Percentiles rank a stretch among this genome's conserved stretches.
Evolutionary conservation across 1,284 basidiomycete species (phyloP).

Genomic region (Apiotrichum montevideense): DNA sequence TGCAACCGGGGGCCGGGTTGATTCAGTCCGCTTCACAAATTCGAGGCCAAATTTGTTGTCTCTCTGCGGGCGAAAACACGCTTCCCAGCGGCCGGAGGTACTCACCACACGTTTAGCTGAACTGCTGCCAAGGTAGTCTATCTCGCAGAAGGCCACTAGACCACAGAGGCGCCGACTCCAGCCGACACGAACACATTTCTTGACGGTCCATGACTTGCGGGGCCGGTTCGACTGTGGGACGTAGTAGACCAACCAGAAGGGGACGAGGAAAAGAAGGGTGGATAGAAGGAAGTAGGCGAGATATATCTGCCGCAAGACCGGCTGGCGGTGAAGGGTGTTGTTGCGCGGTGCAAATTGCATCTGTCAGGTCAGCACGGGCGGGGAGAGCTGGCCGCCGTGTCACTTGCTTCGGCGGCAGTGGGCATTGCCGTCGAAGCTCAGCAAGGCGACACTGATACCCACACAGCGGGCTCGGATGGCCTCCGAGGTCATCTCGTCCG

Average conservation of each 20-base stretch:
- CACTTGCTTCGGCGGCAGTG: too few species aligned
- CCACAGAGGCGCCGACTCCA: slow-evolving; percentile 32
- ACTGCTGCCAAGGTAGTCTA: slow-evolving; percentile 39
- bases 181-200: slow-evolving; percentile 33
- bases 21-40: background rate
- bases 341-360: slow-evolving; percentile 23
- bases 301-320: slow-evolving; percentile 33
- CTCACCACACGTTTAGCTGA: slow-evolving; percentile 27
- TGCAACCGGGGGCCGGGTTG: background rate
- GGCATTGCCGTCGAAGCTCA: background rate
- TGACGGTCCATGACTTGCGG: slow-evolving; percentile 29
- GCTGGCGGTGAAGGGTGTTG: slow-evolving; percentile 25
- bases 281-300: slow-evolving; percentile 28
- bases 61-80: background rate
- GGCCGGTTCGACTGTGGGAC: slow-evolving; percentile 27
- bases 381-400: background rate
- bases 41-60: background rate
- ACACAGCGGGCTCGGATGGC: slow-evolving; percentile 9
- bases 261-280: slow-evolving; percentile 30
- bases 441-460: background rate
- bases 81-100: background rate
- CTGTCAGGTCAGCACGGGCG: slow-evolving; percentile 12
- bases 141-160: slow-evolving; percentile 38
- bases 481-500: slow-evolving; percentile 3
- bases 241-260: slow-evolving; percentile 33